Evolutionary conservation across 441 rosid species (phyloP).

Genomic region (Pelargonium fulgidum): DNA sequence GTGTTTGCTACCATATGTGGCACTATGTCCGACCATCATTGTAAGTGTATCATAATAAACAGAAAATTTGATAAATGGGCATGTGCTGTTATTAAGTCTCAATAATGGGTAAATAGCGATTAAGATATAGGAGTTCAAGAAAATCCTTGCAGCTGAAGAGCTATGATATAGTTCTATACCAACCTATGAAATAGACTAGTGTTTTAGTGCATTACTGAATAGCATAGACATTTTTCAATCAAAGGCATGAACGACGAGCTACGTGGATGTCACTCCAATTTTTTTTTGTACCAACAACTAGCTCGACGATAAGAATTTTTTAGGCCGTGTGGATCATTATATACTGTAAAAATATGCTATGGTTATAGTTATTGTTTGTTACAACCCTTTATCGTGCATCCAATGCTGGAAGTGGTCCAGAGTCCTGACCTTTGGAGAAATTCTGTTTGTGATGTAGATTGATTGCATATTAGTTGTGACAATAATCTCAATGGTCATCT

Average conservation of each 20-base stretch:
- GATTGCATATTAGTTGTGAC: background rate
- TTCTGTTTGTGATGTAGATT: background rate
- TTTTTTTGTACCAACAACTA: background rate
- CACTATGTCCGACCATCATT: constrained; percentile 2
- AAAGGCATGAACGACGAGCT: background rate
- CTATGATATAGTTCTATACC: background rate
- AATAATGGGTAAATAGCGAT: background rate
- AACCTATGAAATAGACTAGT: background rate
- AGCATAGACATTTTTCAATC: background rate
- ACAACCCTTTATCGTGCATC: too few relatives aligned
- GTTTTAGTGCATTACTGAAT: background rate
- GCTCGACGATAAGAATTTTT: too few relatives aligned
- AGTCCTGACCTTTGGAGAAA: background rate
- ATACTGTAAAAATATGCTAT: too few relatives aligned
- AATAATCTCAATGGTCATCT: background rate
- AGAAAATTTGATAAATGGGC: background rate
- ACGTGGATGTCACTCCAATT: background rate
- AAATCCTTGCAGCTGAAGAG: background rate
- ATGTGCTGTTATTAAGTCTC: background rate
- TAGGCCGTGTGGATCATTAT: background rate
- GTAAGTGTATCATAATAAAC: background rate
- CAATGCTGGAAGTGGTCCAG: background rate
- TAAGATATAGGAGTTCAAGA: too few relatives aligned
- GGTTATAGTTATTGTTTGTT: too few relatives aligned
- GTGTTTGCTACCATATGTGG: background rate